A percentile compares a stretch with the other conserved stretches of the same genome.
Conservation (phyloP, 2,329 filamentous ascomycete species). For the Penicillium glabrum region DNA sequence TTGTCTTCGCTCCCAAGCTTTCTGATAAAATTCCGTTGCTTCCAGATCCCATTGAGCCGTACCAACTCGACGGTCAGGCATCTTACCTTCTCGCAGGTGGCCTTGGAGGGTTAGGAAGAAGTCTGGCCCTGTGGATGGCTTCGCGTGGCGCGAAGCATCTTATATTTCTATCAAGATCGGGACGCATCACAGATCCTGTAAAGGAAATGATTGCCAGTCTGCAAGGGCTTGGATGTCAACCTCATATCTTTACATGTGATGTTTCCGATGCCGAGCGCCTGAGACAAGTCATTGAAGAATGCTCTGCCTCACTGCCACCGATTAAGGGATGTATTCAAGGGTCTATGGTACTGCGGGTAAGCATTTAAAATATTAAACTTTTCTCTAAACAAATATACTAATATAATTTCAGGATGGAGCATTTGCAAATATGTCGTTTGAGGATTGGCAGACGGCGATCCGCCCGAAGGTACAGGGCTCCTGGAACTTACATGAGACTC, state of each 20-base stretch:
- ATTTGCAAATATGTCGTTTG: slow-evolving; percentile 34
- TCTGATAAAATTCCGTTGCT: slow-evolving; percentile 5
- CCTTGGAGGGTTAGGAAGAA: slow-evolving; percentile 22
- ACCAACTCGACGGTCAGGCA: slow-evolving; percentile 12
- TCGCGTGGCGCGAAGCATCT: slow-evolving; percentile 17
- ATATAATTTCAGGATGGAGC: slow-evolving; percentile 11
- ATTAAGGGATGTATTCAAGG: slow-evolving; percentile 28
- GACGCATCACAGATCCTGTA: slow-evolving; percentile 3
- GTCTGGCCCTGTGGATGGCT: slow-evolving; percentile 23
- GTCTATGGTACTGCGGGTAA: slow-evolving; percentile 23
- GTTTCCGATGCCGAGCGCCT: slow-evolving; percentile 10
- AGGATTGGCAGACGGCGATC: slow-evolving; percentile 38
- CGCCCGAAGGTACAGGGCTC: slow-evolving; percentile 43
- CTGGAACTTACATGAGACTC: slow-evolving; percentile 34
- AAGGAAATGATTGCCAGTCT: slow-evolving; percentile 12
- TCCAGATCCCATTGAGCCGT: slow-evolving; percentile 1
- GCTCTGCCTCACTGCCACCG: slow-evolving; percentile 9
- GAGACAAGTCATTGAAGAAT: slow-evolving; percentile 1
- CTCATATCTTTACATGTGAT: slow-evolving; percentile 18
- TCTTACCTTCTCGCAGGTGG: slow-evolving; percentile 26
- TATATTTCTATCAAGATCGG: slow-evolving; percentile 21
- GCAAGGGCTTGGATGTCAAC: slow-evolving; percentile 9
- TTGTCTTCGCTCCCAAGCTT: slow-evolving; percentile 8
- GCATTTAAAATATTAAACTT: not conserved
- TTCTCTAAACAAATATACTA: not conserved